Base-by-base conservation (phyloP, 257 asterid genomes). In the Scutellaria minor region DNA sequence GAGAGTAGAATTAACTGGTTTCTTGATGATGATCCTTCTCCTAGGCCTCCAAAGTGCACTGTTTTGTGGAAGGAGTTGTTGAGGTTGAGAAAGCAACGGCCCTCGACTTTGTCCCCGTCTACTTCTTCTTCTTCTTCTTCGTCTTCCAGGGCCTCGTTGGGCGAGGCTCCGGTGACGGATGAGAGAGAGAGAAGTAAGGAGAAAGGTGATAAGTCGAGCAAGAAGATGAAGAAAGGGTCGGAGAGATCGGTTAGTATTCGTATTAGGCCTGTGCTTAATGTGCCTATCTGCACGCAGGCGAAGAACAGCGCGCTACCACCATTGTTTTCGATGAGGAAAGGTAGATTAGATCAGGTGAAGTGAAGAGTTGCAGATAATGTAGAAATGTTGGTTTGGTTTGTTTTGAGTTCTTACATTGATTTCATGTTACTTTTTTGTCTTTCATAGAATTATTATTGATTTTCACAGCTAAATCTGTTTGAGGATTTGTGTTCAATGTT, bases 41-140 rank as follows among this genome's bases (percentile, higher is more conserved):
- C 98, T 4, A 78, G 98, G 75, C 98, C 97, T 7, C 98, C 98
- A 2, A 90, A 85, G 56, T 93, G 98, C 68, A 90, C 91, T n/a
- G 95, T 90, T 64, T 42, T 93, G 52, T 93, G 93, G 95, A 93
- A 93, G 64, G 98, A 93, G 83, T 53, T 92, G 40, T 47, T 88
- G 24, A 88, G 82, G 80, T 58, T 92, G 96, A 88, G 80, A 52
- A 90, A 87, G 11, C 89, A 84, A 1, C 82, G 92, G 0, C 65
- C 87, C 46, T 79, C 93, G n/a, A 56, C 83, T 44, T 75, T 86
- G 9, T 78, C 94, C 1, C 78, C 94, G 7, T 83, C 93, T 5
- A 75, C 84, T 41, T 82, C 87, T 0, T 79, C 93, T 2, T 79
- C 89, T 1, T 79, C 87, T 1, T 86, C 90, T 0, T 77, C 91